Evolutionary conservation across 805 yeast species (phyloP).

Genomic region (Wickerhamomyces bovis): DNA sequence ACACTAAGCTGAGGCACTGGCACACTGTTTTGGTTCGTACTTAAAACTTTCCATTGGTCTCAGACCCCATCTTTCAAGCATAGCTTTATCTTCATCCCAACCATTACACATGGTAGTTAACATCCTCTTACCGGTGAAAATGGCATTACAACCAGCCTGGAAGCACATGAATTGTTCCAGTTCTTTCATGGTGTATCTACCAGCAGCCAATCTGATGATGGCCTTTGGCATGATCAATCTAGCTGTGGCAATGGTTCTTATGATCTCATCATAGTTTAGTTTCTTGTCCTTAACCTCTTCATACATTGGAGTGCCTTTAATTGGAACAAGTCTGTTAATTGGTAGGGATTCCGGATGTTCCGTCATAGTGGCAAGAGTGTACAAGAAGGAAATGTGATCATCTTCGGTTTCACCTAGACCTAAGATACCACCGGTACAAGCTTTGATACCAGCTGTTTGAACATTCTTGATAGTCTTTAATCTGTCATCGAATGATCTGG

Average conservation of each 20-base stretch:
- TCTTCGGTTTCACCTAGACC: conserved; percentile 72
- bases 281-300: conserved; percentile 42
- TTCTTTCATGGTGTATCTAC: conserved; percentile 76
- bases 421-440: conserved; percentile 75
- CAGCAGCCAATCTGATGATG: conserved; percentile 73
- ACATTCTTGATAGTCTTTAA: conserved; percentile 60
- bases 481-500: conserved; percentile 68
- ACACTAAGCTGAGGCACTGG: not conserved
- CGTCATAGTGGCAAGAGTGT: conserved; percentile 61
- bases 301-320: conserved; percentile 72
- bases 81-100: conserved; percentile 72
- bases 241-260: conserved; percentile 72
- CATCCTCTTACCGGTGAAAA: conserved; percentile 78
- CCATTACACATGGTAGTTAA: conserved; percentile 78
- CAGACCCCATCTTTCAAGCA: conserved; percentile 68
- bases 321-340: conserved; percentile 73
- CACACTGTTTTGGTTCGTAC: conserved; percentile 7
- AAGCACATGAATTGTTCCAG: conserved; percentile 70
- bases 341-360: conserved; percentile 80
- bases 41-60: conserved; percentile 46
- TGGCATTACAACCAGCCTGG: conserved; percentile 74
- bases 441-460: conserved; percentile 55
- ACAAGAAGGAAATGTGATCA: conserved; percentile 63
- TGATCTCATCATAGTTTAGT: conserved; percentile 52
- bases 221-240: conserved; percentile 67